phyloP scores from a whole-genome alignment of 495 filamentous ascomycete species.

The Glutinoglossum americanum region DNA sequence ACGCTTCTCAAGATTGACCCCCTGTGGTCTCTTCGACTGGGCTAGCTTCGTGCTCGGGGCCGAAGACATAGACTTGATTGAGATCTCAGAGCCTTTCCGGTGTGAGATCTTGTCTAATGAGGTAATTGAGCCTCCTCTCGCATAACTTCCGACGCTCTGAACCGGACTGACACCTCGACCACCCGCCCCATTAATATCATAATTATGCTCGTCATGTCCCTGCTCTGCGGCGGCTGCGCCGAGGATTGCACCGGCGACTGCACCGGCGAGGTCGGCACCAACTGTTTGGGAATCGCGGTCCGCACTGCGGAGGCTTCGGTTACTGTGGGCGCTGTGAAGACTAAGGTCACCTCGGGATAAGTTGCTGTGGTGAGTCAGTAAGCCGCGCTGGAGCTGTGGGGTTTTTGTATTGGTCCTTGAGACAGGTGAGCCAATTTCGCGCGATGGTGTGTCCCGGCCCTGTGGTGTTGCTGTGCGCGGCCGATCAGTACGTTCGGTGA shows the following conservation, averaged over 20 bases:
- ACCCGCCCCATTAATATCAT: conserved; percentile 23
- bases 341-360: conserved; percentile 32
- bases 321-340: conserved; percentile 25
- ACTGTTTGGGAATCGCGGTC: conserved; percentile 23
- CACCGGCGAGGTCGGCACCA: conserved; percentile 19
- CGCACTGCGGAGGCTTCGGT: conserved; percentile 24
- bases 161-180: conserved; percentile 57
- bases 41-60: conserved; percentile 32
- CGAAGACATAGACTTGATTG: conserved; percentile 29
- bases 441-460: conserved; percentile 19
- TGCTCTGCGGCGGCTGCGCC: background rate
- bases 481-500: conserved; percentile 59
- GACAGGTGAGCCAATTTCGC: conserved; percentile 28
- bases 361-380: conserved; percentile 36
- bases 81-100: conserved; percentile 21
- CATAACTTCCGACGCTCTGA: conserved; percentile 68
- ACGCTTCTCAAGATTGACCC: conserved; percentile 26
- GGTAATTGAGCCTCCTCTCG: conserved; percentile 27
- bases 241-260: conserved; percentile 16
- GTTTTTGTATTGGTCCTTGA: conserved; percentile 31
- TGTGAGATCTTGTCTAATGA: conserved; percentile 16
- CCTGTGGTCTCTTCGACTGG: conserved; percentile 29
- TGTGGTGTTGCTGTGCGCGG: conserved; percentile 31
- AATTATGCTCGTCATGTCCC: conserved; percentile 21
- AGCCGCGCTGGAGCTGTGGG: conserved; percentile 25